Base-by-base conservation (phyloP, 805 yeast species). In the Zygotorulaspora sp. region DNA sequence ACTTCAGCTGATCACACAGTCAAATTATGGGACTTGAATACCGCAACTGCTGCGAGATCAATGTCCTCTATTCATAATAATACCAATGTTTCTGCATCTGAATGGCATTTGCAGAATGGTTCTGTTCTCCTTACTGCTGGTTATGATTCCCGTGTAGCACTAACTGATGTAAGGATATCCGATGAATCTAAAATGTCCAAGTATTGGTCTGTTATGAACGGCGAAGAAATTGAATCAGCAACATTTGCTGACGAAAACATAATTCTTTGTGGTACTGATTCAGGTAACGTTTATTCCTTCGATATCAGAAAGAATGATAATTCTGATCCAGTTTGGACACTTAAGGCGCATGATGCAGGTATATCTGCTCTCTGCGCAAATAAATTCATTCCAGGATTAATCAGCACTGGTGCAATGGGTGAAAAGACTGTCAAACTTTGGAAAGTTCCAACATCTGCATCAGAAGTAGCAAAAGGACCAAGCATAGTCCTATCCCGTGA, bases 321-420 rank as follows among this genome's bases (percentile, higher is more conserved):
- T 31, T 66, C 70, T 40, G 74, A 72, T 47, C 89, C 97, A 13
- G 53, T 90, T 21, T 92, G 98, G 98, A 86, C 95, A 2, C 70
- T 92, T 50, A 96, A 92, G 62, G 97, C 97, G 2, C 98, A 92
- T 61, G 97, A 92, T 65, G 76, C 95, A 2, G 97, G 95, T 44
- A 82, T 92, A 44, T 82, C 96, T 4, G 71, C 90, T 2, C 72
- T 92, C 49, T 82, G 81, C 49, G 72, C 80, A 24, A 89, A 86
- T 64, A 57, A 59, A 17, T 74, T 68, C 56, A 59, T 87, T 21
- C 79, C 80, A 17, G 92, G 90, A 13, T 65, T 85, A 70, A 62
- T 92, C 56, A 77, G 80, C 16, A 86, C 97, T 1, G 80, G 92
- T 35, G 95, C 96, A 5, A 83, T 84, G 88, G 85, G 89, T 39